Evolutionary conservation across 345 rosid species (phyloP), one percentile per base, ranked within the genome.

Genomic region (Populus tremula): DNA sequence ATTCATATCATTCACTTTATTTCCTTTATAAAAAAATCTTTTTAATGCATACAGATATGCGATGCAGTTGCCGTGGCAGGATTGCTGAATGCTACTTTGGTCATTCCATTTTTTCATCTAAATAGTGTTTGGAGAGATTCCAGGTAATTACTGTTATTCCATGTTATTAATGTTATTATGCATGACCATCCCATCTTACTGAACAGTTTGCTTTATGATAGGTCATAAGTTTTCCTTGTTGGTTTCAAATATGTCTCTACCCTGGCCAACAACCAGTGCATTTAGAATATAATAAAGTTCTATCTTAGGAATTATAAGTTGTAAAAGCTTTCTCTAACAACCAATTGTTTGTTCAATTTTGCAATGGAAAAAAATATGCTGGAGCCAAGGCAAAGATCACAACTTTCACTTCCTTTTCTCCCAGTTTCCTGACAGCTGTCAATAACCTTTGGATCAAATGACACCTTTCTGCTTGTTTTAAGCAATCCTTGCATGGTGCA

Each of bases 21-120:
- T 36, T 33, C 62, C 21, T 61, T 56, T 27, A 12, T 43, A 50
- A 25, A 39, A 33, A 33, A 33, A 33, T 33, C 36, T 21, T 23
- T 62, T 75, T 76, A 23, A 69, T 63, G 35, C n/a, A 70, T 75
- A 31, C 70, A 82, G 99, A 93, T 95, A 85, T 95, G 97, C 73
- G 99, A 95, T 88, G 99, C 91, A n/a, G 99, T 96, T 82, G 98
- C 96, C 56, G 98, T 96, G 78, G 98, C 98, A 65, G 93, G 97
- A 86, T 87, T 96, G 29, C 84, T 96, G 45, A 96, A 96, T 87
- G 99, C 99, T 59, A 96, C 99, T 59, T 96, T 96, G 79, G 89
- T 96, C 72, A 93, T 93, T 41, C 98, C 99, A 45, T 88, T 93
- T 69, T 96, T 96, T 88, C 98, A 96, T 84, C 83, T 92, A 73